Conservation (phyloP, 148 eudicot species). For the Diospyros kaki region DNA sequence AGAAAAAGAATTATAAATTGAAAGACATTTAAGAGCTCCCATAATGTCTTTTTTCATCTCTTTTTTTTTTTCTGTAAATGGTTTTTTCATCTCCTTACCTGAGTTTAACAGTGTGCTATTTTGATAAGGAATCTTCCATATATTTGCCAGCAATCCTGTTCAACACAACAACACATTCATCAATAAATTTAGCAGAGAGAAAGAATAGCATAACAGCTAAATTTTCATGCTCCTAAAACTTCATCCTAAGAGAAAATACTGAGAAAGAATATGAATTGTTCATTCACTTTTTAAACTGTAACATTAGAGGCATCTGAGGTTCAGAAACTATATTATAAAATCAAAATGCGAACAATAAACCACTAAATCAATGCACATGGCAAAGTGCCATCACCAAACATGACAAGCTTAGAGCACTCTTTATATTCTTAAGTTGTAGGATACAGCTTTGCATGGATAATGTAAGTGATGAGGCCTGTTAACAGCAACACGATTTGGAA, state of each 20-base stretch:
- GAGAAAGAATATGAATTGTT: background rate
- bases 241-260: background rate
- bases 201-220: background rate
- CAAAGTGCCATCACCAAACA: background rate
- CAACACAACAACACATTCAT: background rate
- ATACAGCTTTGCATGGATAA: background rate
- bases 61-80: too few species aligned
- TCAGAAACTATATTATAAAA: background rate
- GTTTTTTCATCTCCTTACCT: background rate
- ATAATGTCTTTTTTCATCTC: background rate
- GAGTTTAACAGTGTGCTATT: background rate
- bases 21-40: background rate
- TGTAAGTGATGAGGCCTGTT: background rate
- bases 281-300: background rate
- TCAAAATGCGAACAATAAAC: background rate
- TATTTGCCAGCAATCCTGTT: background rate
- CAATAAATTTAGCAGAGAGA: background rate
- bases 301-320: background rate
- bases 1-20: background rate
- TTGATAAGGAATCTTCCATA: background rate
- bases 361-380: background rate
- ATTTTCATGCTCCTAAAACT: constrained; percentile 1
- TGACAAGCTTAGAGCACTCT: background rate
- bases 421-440: background rate
- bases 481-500: background rate